Evolutionary conservation across 371 early-diverging fungal species (phyloP).

Genomic region (Saksenaea vasiformis): DNA sequence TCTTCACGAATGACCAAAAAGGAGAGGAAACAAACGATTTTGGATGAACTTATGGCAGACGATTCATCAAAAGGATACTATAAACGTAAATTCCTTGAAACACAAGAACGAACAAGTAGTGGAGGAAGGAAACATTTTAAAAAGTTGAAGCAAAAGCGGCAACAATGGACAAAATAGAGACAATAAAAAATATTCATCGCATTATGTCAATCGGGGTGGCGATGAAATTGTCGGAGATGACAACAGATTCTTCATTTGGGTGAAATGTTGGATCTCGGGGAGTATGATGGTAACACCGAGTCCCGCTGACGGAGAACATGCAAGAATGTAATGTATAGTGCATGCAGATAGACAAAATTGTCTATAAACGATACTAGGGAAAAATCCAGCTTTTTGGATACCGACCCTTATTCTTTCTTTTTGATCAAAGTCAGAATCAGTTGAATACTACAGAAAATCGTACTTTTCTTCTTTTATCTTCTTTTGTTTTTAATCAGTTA

Average conservation of each 20-base stretch:
- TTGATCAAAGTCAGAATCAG: background rate
- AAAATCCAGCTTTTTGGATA: too few species aligned
- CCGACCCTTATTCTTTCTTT: too few species aligned
- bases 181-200: background rate
- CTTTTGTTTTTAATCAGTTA: background rate
- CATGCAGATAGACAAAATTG: too few species aligned
- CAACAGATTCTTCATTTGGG: too few species aligned
- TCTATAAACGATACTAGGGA: too few species aligned
- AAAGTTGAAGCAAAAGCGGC: conserved; percentile 36
- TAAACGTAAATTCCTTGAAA: conserved; percentile 82
- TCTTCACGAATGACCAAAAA: conserved; percentile 80
- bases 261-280: too few species aligned
- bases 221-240: too few species aligned
- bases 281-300: too few species aligned
- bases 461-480: too few species aligned
- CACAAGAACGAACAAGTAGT: conserved; percentile 63
- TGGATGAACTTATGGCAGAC: conserved; percentile 88
- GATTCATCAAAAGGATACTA: conserved; percentile 73
- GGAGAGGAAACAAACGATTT: conserved; percentile 82
- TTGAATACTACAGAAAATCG: background rate
- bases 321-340: too few species aligned
- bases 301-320: too few species aligned
- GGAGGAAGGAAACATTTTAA: conserved; percentile 68
- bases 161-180: background rate
- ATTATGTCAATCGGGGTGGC: background rate